phyloP scores from a whole-genome alignment of 2,329 filamentous ascomycete genomes.

The Tolypocladium amazonense region DNA sequence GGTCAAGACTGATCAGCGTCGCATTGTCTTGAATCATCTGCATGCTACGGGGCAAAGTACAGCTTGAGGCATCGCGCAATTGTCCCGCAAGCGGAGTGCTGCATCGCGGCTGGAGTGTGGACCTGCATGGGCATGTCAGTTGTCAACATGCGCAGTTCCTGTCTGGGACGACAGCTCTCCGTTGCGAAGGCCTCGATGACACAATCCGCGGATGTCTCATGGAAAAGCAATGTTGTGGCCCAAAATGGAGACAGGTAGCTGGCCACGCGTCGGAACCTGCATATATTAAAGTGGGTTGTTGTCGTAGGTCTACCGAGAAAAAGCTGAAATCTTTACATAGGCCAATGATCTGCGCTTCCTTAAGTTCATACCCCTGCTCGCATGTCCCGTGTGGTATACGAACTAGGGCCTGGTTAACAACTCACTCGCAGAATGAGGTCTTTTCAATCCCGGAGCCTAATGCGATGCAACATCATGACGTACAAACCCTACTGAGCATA shows the following conservation, averaged over 20 bases:
- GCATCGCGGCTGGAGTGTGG: not conserved
- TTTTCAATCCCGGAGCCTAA: not conserved
- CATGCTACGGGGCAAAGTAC: not conserved
- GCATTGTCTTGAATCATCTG: not conserved
- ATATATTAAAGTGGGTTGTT: no score
- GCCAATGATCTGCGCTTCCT: not conserved
- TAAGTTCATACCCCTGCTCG: not conserved
- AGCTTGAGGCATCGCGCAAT: not conserved
- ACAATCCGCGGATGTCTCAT: not conserved
- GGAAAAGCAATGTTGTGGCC: not conserved
- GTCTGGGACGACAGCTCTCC: not conserved
- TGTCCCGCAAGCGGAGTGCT: not conserved
- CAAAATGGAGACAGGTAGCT: not conserved
- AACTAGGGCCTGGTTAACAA: no score
- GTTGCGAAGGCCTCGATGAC: no score
- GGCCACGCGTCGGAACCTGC: not conserved
- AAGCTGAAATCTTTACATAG: not conserved
- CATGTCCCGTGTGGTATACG: no score
- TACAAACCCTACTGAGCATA: not conserved
- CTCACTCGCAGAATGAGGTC: not conserved
- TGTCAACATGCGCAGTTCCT: not conserved
- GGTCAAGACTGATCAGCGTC: not conserved
- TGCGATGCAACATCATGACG: not conserved
- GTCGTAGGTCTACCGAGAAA: no score
- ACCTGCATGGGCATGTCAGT: not conserved